A percentile compares a stretch with the other conserved stretches of the same genome.
phyloP scores from a whole-genome alignment of 176 grass and related monocot genomes.

The Rhipidocladum racemiflorum region DNA sequence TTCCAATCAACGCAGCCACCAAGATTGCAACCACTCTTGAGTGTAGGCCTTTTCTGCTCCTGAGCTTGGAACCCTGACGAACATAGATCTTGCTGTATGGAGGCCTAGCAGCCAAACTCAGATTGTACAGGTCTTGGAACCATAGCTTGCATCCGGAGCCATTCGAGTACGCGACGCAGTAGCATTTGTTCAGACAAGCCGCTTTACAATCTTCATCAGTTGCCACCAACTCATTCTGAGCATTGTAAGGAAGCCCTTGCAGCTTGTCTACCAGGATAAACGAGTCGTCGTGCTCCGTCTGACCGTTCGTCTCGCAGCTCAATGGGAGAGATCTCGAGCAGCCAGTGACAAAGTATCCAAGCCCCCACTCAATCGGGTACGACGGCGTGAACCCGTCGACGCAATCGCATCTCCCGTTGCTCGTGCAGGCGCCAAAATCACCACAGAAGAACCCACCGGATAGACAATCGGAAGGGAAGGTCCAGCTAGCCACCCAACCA shows the following conservation, averaged over 20 bases:
- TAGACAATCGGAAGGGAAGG: no score
- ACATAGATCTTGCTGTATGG: conserved; percentile 20
- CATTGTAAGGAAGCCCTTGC: no score
- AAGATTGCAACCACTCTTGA: no score
- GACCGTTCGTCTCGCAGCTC: conserved; percentile 19
- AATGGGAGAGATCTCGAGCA: conserved; percentile 21
- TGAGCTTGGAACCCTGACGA: conserved; percentile 21
- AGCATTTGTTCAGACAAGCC: conserved; percentile 40
- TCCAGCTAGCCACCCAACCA: no score
- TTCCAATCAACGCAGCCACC: no score
- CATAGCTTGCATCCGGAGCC: conserved; percentile 34
- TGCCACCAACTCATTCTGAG: no score
- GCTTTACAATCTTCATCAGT: no score
- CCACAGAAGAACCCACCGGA: conserved; percentile 40
- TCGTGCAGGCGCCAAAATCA: conserved; percentile 28
- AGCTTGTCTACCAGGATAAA: no score
- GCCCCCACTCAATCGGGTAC: background rate
- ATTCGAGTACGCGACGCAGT: conserved; percentile 40
- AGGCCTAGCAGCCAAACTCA: conserved; percentile 6
- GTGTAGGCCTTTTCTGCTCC: background rate
- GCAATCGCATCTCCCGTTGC: conserved; percentile 24
- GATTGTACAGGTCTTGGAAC: conserved; percentile 29
- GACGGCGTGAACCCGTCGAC: conserved; percentile 31
- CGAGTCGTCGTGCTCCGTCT: background rate
- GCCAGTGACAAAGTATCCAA: no score